Evolutionary conservation across 1,139 yeast species (phyloP).

Genomic region (Candida frijolesensis): DNA sequence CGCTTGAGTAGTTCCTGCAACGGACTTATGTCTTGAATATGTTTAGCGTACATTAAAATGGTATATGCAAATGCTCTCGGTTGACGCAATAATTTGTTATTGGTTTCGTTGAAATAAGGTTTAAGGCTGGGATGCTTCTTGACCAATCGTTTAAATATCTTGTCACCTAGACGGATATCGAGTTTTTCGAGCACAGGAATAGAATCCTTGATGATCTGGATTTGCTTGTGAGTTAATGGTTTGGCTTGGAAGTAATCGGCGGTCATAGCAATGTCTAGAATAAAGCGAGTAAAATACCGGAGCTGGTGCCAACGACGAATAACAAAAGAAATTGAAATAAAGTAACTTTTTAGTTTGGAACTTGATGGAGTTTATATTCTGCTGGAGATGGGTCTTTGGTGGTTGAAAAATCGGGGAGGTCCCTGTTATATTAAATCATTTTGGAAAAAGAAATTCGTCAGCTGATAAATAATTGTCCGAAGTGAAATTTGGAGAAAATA

Average conservation of each 20-base stretch:
- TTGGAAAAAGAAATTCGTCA: no score
- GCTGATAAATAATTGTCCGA: no score
- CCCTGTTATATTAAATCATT: no score
- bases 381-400: no score
- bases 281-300: no score
- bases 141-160: constrained; percentile 60
- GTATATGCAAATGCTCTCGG: constrained; percentile 68
- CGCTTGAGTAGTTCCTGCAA: constrained; percentile 57
- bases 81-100: constrained; percentile 58
- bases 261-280: no score
- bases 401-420: no score
- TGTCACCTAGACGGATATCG: constrained; percentile 57
- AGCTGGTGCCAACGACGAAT: no score
- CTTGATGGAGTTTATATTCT: no score
- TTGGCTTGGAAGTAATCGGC: constrained; percentile 11
- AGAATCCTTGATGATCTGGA: constrained; percentile 51
- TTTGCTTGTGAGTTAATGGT: constrained; percentile 32
- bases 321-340: no score
- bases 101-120: constrained; percentile 60
- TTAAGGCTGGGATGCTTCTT: constrained; percentile 54
- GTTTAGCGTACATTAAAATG: constrained; percentile 60
- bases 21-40: constrained; percentile 61
- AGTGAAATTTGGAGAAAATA: no score
- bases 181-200: constrained; percentile 59
- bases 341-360: no score